phyloP scores from a whole-genome alignment of 2,329 filamentous ascomycete genomes.

The Trichoderma guizhouense region DNA sequence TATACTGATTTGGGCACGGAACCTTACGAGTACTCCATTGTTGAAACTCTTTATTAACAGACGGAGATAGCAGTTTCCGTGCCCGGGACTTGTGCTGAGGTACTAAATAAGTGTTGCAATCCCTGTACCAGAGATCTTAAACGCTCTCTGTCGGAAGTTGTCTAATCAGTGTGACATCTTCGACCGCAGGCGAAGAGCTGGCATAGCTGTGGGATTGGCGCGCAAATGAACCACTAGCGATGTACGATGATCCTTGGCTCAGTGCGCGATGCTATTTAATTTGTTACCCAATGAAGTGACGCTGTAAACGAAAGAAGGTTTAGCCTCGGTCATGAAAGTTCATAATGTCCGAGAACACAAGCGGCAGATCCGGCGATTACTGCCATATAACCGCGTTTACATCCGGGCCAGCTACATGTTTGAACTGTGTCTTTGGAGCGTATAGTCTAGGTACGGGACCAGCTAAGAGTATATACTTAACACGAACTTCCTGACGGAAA shows the following conservation, averaged over 20 bases:
- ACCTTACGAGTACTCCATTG: background rate
- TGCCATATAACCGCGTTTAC: background rate
- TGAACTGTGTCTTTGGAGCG: background rate
- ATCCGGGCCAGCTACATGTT: background rate
- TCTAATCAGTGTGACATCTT: no score
- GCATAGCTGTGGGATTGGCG: background rate
- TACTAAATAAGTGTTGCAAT: background rate
- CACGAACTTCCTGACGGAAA: no score
- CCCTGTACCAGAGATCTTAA: background rate
- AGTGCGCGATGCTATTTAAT: background rate
- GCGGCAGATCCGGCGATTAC: background rate
- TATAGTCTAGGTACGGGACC: background rate
- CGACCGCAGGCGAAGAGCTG: no score
- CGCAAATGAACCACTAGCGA: background rate
- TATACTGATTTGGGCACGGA: background rate
- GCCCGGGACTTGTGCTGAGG: background rate
- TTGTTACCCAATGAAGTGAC: background rate
- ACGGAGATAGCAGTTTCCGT: background rate
- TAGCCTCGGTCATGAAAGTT: background rate
- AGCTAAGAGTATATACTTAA: no score
- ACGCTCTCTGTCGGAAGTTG: background rate
- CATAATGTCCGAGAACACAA: background rate
- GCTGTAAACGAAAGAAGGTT: background rate
- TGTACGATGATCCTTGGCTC: background rate
- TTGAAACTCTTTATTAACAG: background rate